phyloP scores from a whole-genome alignment of 169 alveolate species.

The Cryptosporidium ryanae region DNA sequence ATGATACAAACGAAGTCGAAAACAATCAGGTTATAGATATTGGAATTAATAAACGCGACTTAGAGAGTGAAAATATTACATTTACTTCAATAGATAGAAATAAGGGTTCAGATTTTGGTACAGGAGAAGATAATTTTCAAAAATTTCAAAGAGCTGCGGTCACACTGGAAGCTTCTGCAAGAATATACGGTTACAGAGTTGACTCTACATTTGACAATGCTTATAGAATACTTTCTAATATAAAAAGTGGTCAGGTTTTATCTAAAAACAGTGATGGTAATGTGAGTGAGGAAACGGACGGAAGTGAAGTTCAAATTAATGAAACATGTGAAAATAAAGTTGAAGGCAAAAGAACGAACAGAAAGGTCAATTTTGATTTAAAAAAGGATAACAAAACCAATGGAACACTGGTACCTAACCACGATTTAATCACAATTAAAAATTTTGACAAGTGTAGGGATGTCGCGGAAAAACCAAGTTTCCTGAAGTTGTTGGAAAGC shows the following conservation, averaged over 20 bases:
- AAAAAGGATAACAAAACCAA: not conserved
- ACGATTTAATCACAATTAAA: slow-evolving; percentile 16
- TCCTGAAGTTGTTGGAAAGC: slow-evolving; percentile 34
- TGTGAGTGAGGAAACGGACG: not conserved
- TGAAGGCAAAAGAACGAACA: not conserved
- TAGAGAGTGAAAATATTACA: not conserved
- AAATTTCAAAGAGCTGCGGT: slow-evolving; percentile 74
- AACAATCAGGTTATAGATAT: not conserved
- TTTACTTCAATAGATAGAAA: not conserved
- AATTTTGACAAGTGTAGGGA: slow-evolving; percentile 46
- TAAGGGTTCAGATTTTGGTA: not conserved
- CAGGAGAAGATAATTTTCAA: slow-evolving; percentile 15
- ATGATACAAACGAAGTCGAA: not conserved
- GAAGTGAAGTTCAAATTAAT: not conserved
- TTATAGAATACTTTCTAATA: slow-evolving; percentile 42
- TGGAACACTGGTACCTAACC: slow-evolving; percentile 21
- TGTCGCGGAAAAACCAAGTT: slow-evolving; percentile 13
- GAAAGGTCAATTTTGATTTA: not conserved
- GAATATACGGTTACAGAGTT: slow-evolving; percentile 73
- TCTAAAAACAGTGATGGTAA: slow-evolving; percentile 15
- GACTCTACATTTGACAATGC: slow-evolving; percentile 71
- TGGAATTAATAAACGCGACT: not conserved
- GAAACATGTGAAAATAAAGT: not conserved
- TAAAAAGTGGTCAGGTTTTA: slow-evolving; percentile 44
- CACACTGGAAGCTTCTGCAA: slow-evolving; percentile 68